Evolutionary conservation across 75 land plant genomes (phyloP).

Genomic region (Cunninghamia lanceolata): DNA sequence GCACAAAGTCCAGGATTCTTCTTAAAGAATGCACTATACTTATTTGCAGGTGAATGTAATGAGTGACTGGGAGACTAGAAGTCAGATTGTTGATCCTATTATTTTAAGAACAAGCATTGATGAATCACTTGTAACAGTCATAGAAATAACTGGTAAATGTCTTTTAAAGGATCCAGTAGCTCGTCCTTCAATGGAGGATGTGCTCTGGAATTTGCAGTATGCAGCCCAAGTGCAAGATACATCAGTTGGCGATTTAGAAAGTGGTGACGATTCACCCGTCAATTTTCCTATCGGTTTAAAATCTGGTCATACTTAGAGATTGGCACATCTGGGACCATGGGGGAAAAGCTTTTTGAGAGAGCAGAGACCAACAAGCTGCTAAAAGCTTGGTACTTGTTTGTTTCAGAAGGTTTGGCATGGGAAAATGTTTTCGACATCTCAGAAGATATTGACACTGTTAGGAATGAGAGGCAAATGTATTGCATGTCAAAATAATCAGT

Average conservation of each 20-base stretch:
- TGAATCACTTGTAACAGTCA: conserved; percentile 72
- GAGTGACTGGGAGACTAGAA: conserved; percentile 47
- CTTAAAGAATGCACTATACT: not conserved
- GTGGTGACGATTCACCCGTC: conserved; percentile 49
- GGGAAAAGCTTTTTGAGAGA: not conserved
- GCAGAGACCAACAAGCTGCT: not conserved
- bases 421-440: not conserved
- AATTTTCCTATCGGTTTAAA: conserved; percentile 1
- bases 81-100: conserved; percentile 56
- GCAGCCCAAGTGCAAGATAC: conserved; percentile 91
- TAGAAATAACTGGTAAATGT: conserved; percentile 74
- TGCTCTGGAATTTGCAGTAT: conserved; percentile 96
- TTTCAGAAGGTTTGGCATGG: not conserved
- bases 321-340: not conserved
- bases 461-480: not conserved
- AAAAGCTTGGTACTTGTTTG: not conserved
- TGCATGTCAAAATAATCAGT: not conserved
- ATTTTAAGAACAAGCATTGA: conserved; percentile 47
- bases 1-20: not conserved
- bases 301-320: not conserved
- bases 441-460: not conserved
- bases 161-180: conserved; percentile 45
- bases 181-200: conserved; percentile 91
- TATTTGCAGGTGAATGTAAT: conserved; percentile 40
- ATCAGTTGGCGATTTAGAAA: conserved; percentile 47